Evolutionary conservation across 495 filamentous ascomycete species (phyloP).

Genomic region (Platismatia glauca): DNA sequence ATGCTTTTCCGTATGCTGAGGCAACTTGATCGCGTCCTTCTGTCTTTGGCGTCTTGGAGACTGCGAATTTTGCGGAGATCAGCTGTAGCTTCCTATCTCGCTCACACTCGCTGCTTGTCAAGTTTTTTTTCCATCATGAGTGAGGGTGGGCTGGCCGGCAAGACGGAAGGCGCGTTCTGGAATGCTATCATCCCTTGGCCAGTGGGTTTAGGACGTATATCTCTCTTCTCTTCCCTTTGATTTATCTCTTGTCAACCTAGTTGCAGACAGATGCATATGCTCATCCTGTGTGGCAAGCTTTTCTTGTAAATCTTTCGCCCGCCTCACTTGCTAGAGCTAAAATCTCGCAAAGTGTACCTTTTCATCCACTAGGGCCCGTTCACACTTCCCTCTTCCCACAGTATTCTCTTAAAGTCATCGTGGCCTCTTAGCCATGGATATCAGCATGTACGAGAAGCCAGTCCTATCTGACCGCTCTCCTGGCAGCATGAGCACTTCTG

Average conservation of each 20-base stretch:
- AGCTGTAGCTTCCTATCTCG: slow-evolving; percentile 4
- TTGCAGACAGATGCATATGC: background rate
- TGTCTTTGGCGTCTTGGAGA: background rate
- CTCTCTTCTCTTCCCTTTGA: background rate
- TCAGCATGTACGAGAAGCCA: slow-evolving; percentile 9
- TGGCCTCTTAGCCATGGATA: slow-evolving; percentile 4
- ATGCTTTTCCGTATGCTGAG: background rate
- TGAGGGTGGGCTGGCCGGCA: background rate
- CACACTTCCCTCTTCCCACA: background rate
- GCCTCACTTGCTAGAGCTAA: background rate
- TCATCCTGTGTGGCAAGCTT: background rate
- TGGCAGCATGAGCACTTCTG: slow-evolving; percentile 6
- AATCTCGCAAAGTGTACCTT: background rate
- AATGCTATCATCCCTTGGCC: slow-evolving; percentile 15
- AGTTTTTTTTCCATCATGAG: background rate
- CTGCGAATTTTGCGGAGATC: background rate
- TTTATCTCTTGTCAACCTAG: background rate
- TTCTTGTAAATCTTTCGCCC: background rate
- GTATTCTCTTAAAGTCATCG: too few species aligned
- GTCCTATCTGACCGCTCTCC: slow-evolving; percentile 3
- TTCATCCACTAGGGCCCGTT: background rate
- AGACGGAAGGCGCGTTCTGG: slow-evolving; percentile 7
- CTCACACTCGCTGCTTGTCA: slow-evolving; percentile 1
- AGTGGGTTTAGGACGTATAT: background rate
- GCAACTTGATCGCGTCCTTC: background rate